phyloP scores from a whole-genome alignment of 2,329 filamentous ascomycete genomes.

The Apiospora hydei region DNA sequence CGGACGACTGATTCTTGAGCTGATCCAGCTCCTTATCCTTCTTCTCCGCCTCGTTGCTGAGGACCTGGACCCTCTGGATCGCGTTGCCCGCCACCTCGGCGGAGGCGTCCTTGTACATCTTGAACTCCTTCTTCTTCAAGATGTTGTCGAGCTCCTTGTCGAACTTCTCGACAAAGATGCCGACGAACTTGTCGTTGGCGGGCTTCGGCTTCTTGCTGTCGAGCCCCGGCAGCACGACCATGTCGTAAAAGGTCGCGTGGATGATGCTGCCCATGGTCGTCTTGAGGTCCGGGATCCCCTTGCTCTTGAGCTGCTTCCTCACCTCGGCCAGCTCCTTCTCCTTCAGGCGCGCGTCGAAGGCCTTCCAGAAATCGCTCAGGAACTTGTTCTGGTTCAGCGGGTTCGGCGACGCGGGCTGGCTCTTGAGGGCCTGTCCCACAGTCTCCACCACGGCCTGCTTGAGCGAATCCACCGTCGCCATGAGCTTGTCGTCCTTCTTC shows the following conservation, averaged over 20 bases:
- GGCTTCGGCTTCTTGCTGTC: neutral
- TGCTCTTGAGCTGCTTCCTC: neutral
- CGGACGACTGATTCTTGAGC: neutral
- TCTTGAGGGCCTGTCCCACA: neutral
- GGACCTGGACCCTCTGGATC: neutral
- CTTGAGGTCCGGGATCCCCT: neutral
- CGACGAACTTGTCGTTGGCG: neutral
- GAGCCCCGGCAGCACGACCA: neutral
- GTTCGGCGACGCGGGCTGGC: neutral
- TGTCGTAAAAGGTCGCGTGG: neutral
- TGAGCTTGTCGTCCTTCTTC: conserved; percentile 1
- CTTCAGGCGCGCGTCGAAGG: neutral
- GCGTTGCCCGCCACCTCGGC: neutral
- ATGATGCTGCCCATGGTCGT: neutral
- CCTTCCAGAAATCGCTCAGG: neutral
- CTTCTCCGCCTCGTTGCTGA: neutral
- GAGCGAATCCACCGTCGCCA: neutral
- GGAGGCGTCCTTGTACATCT: neutral
- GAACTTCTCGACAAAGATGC: neutral
- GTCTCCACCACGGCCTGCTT: neutral
- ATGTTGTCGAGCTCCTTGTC: neutral
- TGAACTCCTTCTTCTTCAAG: neutral
- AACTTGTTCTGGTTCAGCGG: neutral
- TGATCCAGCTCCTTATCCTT: neutral
- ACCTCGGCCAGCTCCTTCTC: neutral